A percentile compares a stretch with the other conserved stretches of the same genome.
phyloP scores from a whole-genome alignment of 345 rosid genomes.

The Kandelia obovata region DNA sequence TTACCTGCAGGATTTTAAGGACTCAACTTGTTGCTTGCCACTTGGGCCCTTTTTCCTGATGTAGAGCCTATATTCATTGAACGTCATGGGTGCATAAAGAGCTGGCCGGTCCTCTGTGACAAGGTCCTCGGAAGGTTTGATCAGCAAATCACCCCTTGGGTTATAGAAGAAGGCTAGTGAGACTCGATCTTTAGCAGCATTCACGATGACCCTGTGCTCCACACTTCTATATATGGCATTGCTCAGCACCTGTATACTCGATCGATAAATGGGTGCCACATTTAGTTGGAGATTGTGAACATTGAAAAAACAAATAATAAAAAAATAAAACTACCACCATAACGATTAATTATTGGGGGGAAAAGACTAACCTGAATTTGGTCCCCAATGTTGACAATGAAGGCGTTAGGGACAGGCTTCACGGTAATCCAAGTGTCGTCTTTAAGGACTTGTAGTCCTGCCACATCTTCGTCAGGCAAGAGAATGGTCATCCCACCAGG shows the following conservation, averaged over 20 bases:
- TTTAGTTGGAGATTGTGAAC: no score
- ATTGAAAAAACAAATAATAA: not conserved
- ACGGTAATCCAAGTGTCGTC: conserved; percentile 25
- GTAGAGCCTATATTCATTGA: conserved; percentile 21
- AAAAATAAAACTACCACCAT: not conserved
- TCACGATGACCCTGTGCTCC: conserved; percentile 33
- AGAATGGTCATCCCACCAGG: conserved; percentile 35
- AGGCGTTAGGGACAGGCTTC: conserved; percentile 23
- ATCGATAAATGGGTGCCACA: no score
- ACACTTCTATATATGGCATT: conserved; percentile 25
- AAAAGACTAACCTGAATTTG: conserved; percentile 25
- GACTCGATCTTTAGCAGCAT: conserved; percentile 23
- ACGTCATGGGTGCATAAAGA: conserved; percentile 21
- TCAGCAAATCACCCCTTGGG: conserved; percentile 22
- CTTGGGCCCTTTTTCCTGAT: conserved; percentile 26
- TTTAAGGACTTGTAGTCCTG: conserved; percentile 24
- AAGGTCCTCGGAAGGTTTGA: conserved; percentile 18
- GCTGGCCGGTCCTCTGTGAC: conserved; percentile 26
- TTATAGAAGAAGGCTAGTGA: conserved; percentile 34
- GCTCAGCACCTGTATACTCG: conserved; percentile 18
- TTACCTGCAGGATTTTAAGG: conserved; percentile 3
- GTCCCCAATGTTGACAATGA: conserved; percentile 31
- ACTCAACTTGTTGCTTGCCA: conserved; percentile 23
- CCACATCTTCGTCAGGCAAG: conserved; percentile 27
- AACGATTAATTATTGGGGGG: no score